A percentile compares a stretch with the other conserved stretches of the same genome.
Evolutionary conservation across 257 asterid genomes (phyloP).

Genomic region (Solanum corneliomulleri): DNA sequence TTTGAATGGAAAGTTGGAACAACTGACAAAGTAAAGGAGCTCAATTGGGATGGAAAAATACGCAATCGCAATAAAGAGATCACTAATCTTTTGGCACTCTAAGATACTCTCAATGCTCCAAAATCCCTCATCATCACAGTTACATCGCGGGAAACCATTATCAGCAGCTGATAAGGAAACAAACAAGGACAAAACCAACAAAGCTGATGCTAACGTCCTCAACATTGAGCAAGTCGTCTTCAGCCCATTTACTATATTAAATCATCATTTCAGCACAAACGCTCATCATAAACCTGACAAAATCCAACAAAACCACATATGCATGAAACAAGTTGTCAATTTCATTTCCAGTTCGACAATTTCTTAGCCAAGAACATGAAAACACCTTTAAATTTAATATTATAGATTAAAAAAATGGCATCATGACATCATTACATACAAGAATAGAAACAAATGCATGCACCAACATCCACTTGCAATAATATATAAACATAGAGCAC

Average conservation of each 20-base stretch:
- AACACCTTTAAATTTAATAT: neutral
- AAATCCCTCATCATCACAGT: constrained; percentile 75
- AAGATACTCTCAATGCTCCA: constrained; percentile 66
- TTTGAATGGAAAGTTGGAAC: constrained; percentile 75
- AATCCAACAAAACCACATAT: neutral
- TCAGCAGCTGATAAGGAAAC: constrained; percentile 36
- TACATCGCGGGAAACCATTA: constrained; percentile 43
- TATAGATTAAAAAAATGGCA: neutral
- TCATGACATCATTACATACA: neutral
- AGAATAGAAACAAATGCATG: neutral
- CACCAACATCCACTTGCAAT: neutral
- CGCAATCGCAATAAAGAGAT: constrained; percentile 89
- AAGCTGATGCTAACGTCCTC: constrained; percentile 30
- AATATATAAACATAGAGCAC: neutral
- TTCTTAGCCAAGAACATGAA: neutral
- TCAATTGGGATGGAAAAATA: constrained; percentile 93
- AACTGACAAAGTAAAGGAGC: constrained; percentile 85
- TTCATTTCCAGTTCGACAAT: neutral
- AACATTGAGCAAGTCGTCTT: constrained; percentile 24
- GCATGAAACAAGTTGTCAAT: neutral
- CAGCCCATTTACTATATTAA: neutral
- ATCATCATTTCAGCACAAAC: neutral
- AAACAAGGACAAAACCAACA: constrained; percentile 28
- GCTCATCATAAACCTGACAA: neutral
- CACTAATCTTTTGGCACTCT: constrained; percentile 79